Base-by-base conservation (phyloP, 345 rosid genomes). In the Dipteronia sinensis region DNA sequence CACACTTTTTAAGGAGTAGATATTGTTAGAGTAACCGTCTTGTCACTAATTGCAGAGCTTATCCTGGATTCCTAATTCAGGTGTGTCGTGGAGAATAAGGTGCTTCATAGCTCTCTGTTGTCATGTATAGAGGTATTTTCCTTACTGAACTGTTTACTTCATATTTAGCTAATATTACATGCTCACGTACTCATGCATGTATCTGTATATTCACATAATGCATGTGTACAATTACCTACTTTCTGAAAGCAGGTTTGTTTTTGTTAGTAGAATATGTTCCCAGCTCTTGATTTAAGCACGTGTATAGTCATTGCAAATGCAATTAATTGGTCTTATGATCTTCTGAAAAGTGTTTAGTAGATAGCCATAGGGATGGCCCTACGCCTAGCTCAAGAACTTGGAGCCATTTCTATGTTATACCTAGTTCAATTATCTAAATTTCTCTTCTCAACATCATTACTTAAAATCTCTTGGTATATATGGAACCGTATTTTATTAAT, bases 71-170 rank as follows among this genome's bases (percentile, higher is more conserved):
- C 59, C 65, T 80, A 83, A 58, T 78, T 76, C 85, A 93, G 99
- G 87, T 95, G 98, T 56, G 97, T 95, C 0, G 98, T 93, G 86
- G 99, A 95, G 90, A 95, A 95, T 82, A 92, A 90, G 86, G 94
- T 93, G 89, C 96, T 93, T 76, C 98, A 91, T 77, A 82, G 88
- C 71, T 92, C 98, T 78, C 82, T 92, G 69, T 80, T 91, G 77
- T 87, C 94, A 73, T 76, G 90, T 82, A 72, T 91, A 31, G 93
- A 90, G 97, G 99, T 93, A 86, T 72, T 61, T 44, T n/a, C 61
- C 47, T 53, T 56, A 2, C 29, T 15, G 67, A 65, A 29, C 38
- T 2, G 10, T 53, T 76, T 55, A 65, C 27, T 74, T 49, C 29
- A 64, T 65, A 42, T 65, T 40, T 7, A 6, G 23, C 3, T 10